Conservation (phyloP, 106 monocot species). For the Dendrobium officinale region DNA sequence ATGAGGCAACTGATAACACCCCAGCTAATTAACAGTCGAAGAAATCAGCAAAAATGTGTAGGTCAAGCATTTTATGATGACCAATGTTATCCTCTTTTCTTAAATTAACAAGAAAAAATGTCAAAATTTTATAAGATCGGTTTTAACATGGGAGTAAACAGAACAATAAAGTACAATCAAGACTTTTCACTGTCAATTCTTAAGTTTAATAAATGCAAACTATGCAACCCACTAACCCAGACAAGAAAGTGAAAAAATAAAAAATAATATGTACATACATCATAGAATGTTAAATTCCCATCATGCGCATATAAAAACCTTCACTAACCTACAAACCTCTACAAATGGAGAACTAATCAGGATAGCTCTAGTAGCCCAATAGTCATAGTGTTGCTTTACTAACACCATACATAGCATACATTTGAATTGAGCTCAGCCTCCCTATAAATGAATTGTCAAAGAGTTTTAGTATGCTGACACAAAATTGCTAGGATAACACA, state of each 20-base stretch:
- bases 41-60: neutral
- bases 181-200: neutral
- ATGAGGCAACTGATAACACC: neutral
- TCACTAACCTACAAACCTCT: no score
- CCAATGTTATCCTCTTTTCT: neutral
- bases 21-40: neutral
- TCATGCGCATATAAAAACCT: no score
- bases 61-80: neutral
- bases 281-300: no score
- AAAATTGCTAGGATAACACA: neutral
- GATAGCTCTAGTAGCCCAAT: neutral
- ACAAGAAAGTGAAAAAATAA: no score
- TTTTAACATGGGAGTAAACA: neutral
- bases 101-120: neutral
- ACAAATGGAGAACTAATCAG: neutral
- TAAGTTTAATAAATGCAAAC: neutral
- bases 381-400: neutral
- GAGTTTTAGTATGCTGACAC: neutral
- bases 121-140: neutral
- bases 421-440: neutral
- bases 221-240: no score
- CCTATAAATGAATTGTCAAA: neutral
- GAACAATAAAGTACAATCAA: neutral
- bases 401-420: neutral
- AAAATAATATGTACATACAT: no score